Evolutionary conservation across 495 filamentous ascomycete species (phyloP).

Genomic region (Trichoderma virens): DNA sequence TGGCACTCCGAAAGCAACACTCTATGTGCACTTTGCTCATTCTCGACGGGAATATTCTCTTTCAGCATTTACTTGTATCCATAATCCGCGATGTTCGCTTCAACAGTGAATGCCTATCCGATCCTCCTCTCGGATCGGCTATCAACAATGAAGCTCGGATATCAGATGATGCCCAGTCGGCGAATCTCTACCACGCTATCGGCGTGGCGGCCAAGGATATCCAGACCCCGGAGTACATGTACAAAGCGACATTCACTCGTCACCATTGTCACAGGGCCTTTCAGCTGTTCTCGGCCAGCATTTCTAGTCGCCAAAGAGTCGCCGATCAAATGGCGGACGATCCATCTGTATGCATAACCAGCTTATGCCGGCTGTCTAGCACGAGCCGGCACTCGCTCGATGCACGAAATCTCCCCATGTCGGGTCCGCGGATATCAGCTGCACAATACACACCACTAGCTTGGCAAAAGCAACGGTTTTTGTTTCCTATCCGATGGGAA

Average conservation of each 20-base stretch:
- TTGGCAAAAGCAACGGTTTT: too few relatives aligned
- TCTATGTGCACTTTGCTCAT: too few relatives aligned
- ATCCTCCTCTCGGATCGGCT: neutral
- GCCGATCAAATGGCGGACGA: neutral
- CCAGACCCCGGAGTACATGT: slow-evolving; percentile 1
- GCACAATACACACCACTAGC: neutral
- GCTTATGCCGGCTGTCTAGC: neutral
- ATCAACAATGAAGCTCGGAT: neutral
- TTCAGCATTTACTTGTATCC: too few relatives aligned
- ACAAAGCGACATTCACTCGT: neutral
- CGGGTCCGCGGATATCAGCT: neutral
- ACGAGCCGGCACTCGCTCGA: neutral
- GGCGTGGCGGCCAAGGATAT: neutral
- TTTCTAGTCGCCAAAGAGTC: neutral
- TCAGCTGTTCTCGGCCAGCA: neutral
- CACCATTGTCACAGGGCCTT: neutral
- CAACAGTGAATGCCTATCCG: too few relatives aligned
- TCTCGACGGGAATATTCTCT: too few relatives aligned
- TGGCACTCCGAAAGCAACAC: too few relatives aligned
- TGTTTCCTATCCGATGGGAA: too few relatives aligned
- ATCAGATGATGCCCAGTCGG: neutral
- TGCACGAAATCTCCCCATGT: neutral
- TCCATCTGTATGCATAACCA: neutral
- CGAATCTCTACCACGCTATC: neutral
- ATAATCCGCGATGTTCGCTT: too few relatives aligned